Percentiles rank a stretch among this genome's conserved stretches.
Conservation (phyloP, 2,329 filamentous ascomycete species). For the Ophiostoma quercus region DNA sequence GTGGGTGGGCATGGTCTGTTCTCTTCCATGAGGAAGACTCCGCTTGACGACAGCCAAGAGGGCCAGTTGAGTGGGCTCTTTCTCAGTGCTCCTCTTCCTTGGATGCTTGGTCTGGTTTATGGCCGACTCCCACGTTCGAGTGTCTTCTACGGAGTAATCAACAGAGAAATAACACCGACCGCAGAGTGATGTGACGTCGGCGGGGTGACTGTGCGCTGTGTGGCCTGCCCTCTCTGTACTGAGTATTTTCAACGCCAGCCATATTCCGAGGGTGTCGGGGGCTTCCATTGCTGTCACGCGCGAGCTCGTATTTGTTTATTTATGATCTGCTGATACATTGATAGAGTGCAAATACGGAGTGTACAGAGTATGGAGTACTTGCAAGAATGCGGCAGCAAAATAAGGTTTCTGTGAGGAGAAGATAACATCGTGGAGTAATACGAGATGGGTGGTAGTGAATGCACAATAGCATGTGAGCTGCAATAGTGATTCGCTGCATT, state of each 20-base stretch:
- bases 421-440: slow-evolving; percentile 6
- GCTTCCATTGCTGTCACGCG: neutral
- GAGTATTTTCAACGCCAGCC: neutral
- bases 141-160: slow-evolving; percentile 4
- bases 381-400: neutral
- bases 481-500: neutral
- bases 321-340: neutral
- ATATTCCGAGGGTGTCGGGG: neutral
- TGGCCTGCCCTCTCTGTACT: neutral
- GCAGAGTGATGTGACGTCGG: neutral
- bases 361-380: neutral
- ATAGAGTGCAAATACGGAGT: neutral
- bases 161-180: neutral
- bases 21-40: neutral
- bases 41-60: slow-evolving; percentile 8
- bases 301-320: slow-evolving; percentile 2
- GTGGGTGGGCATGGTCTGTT: neutral
- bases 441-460: neutral
- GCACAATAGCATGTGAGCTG: neutral
- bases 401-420: neutral
- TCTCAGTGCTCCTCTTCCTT: neutral
- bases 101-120: neutral
- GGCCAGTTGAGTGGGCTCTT: neutral
- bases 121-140: neutral
- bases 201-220: neutral